A percentile compares a stretch with the other conserved stretches of the same genome.
These are phyloP conservation scores for Phytophthora pluvialis DNA, from an alignment of 352 stramenopile genomes.

Conservation along the genomic window DNA sequence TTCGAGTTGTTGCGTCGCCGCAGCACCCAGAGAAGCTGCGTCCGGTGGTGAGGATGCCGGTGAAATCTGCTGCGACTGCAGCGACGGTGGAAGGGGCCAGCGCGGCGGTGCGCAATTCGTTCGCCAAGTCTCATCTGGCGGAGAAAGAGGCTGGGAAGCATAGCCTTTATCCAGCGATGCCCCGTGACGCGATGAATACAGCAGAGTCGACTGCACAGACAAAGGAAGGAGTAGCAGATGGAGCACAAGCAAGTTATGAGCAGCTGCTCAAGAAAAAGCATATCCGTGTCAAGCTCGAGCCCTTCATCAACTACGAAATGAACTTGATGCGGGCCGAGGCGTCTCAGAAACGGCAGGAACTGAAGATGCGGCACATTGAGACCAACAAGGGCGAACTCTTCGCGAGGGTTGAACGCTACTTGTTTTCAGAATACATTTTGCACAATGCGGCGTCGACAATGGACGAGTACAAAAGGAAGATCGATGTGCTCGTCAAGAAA, in stretches of 20 bases:
- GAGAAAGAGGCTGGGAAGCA: conserved; percentile 39
- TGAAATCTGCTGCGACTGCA: neutral
- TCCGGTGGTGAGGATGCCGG: conserved; percentile 25
- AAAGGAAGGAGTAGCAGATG: conserved; percentile 13
- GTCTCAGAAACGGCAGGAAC: conserved; percentile 81
- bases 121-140: conserved; percentile 48
- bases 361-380: conserved; percentile 87
- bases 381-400: conserved; percentile 86
- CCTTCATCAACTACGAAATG: conserved; percentile 86
- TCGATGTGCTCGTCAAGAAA: conserved; percentile 75
- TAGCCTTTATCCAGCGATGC: conserved; percentile 52
- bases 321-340: conserved; percentile 78
- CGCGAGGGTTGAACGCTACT: conserved; percentile 68
- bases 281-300: conserved; percentile 80
- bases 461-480: conserved; percentile 68
- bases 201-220: neutral
- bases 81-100: conserved; percentile 37
- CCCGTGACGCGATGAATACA: conserved; percentile 10
- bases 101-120: conserved; percentile 48
- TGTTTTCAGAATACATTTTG: conserved; percentile 83
- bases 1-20: conserved; percentile 23
- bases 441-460: conserved; percentile 65
- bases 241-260: conserved; percentile 30
- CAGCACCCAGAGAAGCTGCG: conserved; percentile 28
- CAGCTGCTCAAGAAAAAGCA: conserved; percentile 52